Conservation (phyloP, 208 protist species). For the Wallacemonas sp. region DNA sequence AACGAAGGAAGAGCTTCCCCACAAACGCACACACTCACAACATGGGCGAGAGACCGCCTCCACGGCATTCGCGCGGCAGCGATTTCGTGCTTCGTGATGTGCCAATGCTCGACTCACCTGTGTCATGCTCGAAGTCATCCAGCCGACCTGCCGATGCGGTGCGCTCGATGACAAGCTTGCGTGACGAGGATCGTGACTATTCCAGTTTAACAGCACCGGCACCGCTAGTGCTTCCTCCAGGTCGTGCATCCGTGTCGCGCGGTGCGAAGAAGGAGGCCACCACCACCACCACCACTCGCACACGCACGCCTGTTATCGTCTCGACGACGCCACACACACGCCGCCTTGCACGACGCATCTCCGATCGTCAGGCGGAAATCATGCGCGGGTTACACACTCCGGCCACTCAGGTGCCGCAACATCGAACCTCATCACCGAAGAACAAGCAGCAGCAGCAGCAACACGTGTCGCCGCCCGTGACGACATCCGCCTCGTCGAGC, state of each 20-base stretch:
- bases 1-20: too few relatives aligned
- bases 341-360: background rate
- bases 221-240: background rate
- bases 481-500: too few relatives aligned
- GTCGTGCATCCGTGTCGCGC: background rate
- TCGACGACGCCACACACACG: background rate
- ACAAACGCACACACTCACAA: constrained; percentile 1
- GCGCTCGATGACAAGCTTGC: background rate
- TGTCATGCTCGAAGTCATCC: constrained; percentile 20
- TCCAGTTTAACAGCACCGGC: background rate
- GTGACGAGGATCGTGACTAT: background rate
- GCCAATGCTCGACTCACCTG: constrained; percentile 24
- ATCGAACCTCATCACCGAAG: background rate
- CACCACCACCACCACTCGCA: background rate
- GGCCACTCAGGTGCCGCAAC: background rate
- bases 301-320: background rate
- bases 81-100: constrained; percentile 32
- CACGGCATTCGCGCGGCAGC: background rate
- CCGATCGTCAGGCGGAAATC: background rate
- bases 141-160: background rate
- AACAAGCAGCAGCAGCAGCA: background rate
- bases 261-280: background rate
- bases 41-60: constrained; percentile 11
- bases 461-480: background rate
- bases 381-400: background rate